Conservation (phyloP, 2,329 filamentous ascomycete species). For the Exophiala dermatitidis region DNA sequence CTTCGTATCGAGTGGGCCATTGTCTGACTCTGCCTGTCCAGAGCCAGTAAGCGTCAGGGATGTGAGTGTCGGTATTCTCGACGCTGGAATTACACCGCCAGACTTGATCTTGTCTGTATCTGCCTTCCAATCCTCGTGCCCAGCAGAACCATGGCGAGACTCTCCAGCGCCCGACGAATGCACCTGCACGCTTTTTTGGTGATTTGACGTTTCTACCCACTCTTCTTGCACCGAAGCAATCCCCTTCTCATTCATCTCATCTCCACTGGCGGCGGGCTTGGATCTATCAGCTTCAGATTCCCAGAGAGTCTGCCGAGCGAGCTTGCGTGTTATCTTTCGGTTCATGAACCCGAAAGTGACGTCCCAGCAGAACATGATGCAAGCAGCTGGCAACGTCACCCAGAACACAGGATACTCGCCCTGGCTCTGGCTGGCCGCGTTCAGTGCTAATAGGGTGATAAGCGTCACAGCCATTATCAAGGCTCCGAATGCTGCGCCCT, state of each 20-base stretch:
- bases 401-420: slow-evolving; percentile 56
- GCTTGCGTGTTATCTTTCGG: slow-evolving; percentile 42
- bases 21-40: too few relatives aligned
- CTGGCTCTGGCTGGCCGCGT: slow-evolving; percentile 50
- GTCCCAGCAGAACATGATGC: slow-evolving; percentile 64
- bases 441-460: slow-evolving; percentile 58
- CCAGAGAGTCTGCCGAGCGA: slow-evolving; percentile 41
- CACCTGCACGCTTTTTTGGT: background rate
- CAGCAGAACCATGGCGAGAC: background rate
- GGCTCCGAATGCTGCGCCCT: slow-evolving; percentile 57
- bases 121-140: too few relatives aligned
- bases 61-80: too few relatives aligned
- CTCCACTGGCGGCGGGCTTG: slow-evolving; percentile 33
- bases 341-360: slow-evolving; percentile 54
- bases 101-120: too few relatives aligned
- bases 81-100: too few relatives aligned
- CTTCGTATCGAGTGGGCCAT: too few relatives aligned
- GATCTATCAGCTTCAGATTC: slow-evolving; percentile 42
- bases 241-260: slow-evolving; percentile 28
- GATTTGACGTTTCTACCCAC: background rate
- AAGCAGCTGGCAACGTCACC: slow-evolving; percentile 61
- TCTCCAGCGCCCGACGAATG: background rate
- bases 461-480: slow-evolving; percentile 61
- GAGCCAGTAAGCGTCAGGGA: too few relatives aligned
- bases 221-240: slow-evolving; percentile 5